These are phyloP conservation scores for Pleurotus giganteus DNA, from an alignment of 768 basidiomycete species.

Conservation along the genomic window DNA sequence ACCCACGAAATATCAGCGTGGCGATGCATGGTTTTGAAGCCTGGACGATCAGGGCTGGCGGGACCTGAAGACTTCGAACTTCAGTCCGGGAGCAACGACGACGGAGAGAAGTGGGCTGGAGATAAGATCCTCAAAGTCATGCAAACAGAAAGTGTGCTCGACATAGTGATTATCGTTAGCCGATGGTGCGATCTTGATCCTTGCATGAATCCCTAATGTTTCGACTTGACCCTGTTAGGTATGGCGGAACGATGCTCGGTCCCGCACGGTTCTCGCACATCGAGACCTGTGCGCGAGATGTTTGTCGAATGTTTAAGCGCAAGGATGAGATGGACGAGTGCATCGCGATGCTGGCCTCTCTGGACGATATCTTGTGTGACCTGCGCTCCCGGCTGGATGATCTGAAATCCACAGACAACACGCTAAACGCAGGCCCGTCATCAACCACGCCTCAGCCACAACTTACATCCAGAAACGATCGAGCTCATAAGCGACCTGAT, in stretches of 20 bases:
- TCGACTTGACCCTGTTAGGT: slow-evolving; percentile 43
- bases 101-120: slow-evolving; percentile 76
- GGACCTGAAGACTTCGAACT: slow-evolving; percentile 80
- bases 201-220: not conserved
- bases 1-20: slow-evolving; percentile 77
- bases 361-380: slow-evolving; percentile 61
- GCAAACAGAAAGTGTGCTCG: slow-evolving; percentile 66
- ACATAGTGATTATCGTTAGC: slow-evolving; percentile 77
- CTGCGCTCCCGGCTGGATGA: slow-evolving; percentile 46
- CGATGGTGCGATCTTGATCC: slow-evolving; percentile 54
- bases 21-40: slow-evolving; percentile 72
- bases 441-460: not conserved
- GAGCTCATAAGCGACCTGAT: slow-evolving; percentile 30
- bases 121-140: slow-evolving; percentile 62
- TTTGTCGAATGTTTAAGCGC: slow-evolving; percentile 65
- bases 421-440: not conserved
- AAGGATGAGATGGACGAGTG: slow-evolving; percentile 67
- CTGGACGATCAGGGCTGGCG: slow-evolving; percentile 59
- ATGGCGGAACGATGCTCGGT: slow-evolving; percentile 78
- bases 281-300: slow-evolving; percentile 71
- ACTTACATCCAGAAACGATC: slow-evolving; percentile 2
- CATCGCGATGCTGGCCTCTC: slow-evolving; percentile 49
- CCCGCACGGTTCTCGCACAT: slow-evolving; percentile 76
- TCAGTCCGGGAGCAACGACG: slow-evolving; percentile 63
- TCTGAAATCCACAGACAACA: slow-evolving; percentile 12